phyloP scores from a whole-genome alignment of 2,329 filamentous ascomycete species.

The Aureobasidium sp. region DNA sequence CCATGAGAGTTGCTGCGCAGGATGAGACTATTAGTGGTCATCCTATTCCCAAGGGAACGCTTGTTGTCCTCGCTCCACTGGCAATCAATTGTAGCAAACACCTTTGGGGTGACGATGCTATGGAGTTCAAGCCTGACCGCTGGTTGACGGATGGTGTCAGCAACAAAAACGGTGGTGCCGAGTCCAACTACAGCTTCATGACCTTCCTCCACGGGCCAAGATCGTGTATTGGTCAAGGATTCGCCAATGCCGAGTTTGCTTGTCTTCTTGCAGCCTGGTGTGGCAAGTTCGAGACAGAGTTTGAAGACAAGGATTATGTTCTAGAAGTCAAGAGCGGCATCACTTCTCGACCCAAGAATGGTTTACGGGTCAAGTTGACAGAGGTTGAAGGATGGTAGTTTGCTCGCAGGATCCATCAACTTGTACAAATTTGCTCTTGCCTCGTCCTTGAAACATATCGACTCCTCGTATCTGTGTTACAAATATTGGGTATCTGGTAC shows the following conservation, averaged over 20 bases:
- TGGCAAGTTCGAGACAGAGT: constrained; percentile 63
- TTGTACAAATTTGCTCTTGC: background rate
- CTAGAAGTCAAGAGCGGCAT: constrained; percentile 62
- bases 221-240: constrained; percentile 75
- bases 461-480: background rate
- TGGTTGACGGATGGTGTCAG: constrained; percentile 54
- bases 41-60: constrained; percentile 62
- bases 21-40: constrained; percentile 61
- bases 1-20: constrained; percentile 56
- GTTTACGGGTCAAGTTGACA: constrained; percentile 62
- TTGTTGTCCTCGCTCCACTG: constrained; percentile 56
- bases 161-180: constrained; percentile 59
- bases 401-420: background rate
- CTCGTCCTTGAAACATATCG: background rate
- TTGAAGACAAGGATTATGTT: constrained; percentile 56
- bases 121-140: constrained; percentile 69
- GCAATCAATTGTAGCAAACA: constrained; percentile 62
- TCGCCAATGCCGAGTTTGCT: constrained; percentile 79
- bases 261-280: constrained; percentile 72
- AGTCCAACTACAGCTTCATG: constrained; percentile 68
- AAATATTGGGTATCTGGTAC: too few species aligned
- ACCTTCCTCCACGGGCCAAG: constrained; percentile 83
- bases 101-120: constrained; percentile 72
- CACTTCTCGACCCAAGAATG: constrained; percentile 65
- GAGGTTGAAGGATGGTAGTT: constrained; percentile 59